These are phyloP conservation scores for Saposhnikovia divaricata DNA, from an alignment of 129 eudicot species.

Conservation along the genomic window DNA sequence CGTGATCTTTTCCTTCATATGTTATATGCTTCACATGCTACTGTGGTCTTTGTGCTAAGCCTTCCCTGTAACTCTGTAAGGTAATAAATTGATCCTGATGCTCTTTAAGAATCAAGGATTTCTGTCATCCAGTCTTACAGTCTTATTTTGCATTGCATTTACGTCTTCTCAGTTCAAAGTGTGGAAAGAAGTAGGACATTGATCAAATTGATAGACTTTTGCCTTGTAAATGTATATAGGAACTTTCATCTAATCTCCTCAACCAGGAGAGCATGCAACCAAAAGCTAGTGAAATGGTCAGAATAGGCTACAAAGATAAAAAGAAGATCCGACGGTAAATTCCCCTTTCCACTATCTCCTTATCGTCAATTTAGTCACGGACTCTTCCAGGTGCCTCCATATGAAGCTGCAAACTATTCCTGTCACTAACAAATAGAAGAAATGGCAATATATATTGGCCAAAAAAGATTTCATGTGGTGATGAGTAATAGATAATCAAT, in stretches of 20 bases:
- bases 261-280: conserved; percentile 2
- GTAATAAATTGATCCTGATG: conserved; percentile 14
- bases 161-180: conserved; percentile 25
- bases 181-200: conserved; percentile 35
- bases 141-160: conserved; percentile 19
- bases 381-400: no score
- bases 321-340: conserved; percentile 34
- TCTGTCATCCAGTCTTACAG: conserved; percentile 10
- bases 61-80: conserved; percentile 3
- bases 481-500: neutral
- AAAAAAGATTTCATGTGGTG: no score
- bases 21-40: neutral
- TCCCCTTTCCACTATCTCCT: neutral
- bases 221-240: neutral
- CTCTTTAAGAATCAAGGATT: conserved; percentile 15
- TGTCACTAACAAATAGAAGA: neutral
- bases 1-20: neutral
- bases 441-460: neutral
- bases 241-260: conserved; percentile 7
- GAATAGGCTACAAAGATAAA: conserved; percentile 22
- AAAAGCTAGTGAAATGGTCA: conserved; percentile 16
- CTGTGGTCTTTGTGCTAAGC: conserved; percentile 12
- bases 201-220: conserved; percentile 24
- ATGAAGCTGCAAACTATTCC: neutral
- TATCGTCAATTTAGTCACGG: neutral